Evolutionary conservation across 2,329 filamentous ascomycete genomes (phyloP).

Genomic region (Chaetomiaceae sp.): DNA sequence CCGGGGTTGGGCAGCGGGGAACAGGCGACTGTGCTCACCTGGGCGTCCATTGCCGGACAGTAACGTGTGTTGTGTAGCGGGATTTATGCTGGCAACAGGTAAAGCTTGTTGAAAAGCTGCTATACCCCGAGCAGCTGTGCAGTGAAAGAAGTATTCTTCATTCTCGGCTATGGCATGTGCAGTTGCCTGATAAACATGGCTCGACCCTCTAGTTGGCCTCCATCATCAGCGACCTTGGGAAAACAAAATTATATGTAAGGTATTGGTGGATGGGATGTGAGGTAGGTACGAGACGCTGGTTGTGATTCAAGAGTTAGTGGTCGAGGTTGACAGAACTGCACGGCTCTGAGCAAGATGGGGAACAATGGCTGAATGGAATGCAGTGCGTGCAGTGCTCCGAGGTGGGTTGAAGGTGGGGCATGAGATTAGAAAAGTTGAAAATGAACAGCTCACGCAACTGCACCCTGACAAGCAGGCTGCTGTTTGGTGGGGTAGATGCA

Average conservation of each 20-base stretch:
- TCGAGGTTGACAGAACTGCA: not conserved
- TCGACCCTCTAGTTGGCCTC: constrained; percentile 23
- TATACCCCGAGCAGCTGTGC: constrained; percentile 29
- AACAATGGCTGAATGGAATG: constrained; percentile 20
- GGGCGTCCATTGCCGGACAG: constrained; percentile 30
- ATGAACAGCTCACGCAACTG: constrained; percentile 9
- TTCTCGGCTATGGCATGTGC: constrained; percentile 25
- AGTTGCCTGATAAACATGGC: constrained; percentile 26
- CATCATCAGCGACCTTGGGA: constrained; percentile 15
- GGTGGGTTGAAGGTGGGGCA: constrained; percentile 19
- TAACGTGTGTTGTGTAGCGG: constrained; percentile 5
- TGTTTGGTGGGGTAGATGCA: constrained; percentile 12
- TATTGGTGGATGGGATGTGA: not conserved
- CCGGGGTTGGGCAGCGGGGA: constrained; percentile 17
- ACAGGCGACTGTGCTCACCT: constrained; percentile 25
- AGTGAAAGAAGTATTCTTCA: constrained; percentile 24
- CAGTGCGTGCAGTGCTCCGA: not conserved
- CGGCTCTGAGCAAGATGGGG: not conserved
- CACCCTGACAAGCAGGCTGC: not conserved
- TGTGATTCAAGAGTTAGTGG: not conserved
- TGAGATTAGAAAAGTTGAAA: constrained; percentile 17
- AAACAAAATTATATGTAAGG: not conserved
- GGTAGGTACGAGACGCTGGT: not conserved
- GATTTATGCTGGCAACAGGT: constrained; percentile 7
- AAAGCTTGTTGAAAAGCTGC: constrained; percentile 22